A percentile compares a stretch with the other conserved stretches of the same genome.
phyloP scores from a whole-genome alignment of 2,329 filamentous ascomycete species.

The Cercospora zeae-maydis region DNA sequence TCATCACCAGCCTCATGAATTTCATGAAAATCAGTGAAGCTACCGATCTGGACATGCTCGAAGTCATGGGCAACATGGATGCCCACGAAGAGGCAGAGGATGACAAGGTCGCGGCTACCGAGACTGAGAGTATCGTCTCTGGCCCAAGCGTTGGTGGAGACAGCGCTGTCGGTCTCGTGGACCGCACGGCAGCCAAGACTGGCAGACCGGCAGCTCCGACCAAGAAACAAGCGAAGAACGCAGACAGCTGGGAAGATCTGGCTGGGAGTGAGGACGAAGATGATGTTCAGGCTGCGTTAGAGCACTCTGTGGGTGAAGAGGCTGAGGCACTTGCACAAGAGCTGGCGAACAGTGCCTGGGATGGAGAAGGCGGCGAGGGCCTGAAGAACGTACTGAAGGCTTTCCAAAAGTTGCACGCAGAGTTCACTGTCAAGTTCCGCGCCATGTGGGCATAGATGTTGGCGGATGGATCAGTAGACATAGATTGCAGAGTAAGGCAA shows the following conservation, averaged over 20 bases:
- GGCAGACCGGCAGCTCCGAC: constrained; percentile 21
- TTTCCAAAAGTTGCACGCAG: constrained; percentile 55
- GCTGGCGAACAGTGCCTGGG: constrained; percentile 35
- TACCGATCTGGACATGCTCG: constrained; percentile 50
- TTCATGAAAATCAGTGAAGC: constrained; percentile 51
- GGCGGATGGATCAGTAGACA: not conserved
- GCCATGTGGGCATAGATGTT: constrained; percentile 54
- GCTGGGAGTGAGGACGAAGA: constrained; percentile 40
- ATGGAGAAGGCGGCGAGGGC: constrained; percentile 43
- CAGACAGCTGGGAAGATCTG: constrained; percentile 42
- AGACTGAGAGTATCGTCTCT: constrained; percentile 26
- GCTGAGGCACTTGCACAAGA: constrained; percentile 27
- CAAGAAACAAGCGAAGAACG: constrained; percentile 42
- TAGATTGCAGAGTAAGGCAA: not conserved
- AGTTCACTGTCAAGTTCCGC: constrained; percentile 63
- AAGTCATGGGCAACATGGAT: constrained; percentile 52
- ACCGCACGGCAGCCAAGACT: constrained; percentile 30
- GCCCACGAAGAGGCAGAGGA: constrained; percentile 47
- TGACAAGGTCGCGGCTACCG: constrained; percentile 38
- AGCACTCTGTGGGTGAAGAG: constrained; percentile 26
- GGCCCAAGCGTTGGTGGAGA: constrained; percentile 23
- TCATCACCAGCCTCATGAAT: constrained; percentile 61
- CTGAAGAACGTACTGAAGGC: constrained; percentile 57
- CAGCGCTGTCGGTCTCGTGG: constrained; percentile 27
- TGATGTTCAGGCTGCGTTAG: constrained; percentile 25